Base-by-base conservation (phyloP, 352 stramenopile genomes). In the Globisporangium nunn region DNA sequence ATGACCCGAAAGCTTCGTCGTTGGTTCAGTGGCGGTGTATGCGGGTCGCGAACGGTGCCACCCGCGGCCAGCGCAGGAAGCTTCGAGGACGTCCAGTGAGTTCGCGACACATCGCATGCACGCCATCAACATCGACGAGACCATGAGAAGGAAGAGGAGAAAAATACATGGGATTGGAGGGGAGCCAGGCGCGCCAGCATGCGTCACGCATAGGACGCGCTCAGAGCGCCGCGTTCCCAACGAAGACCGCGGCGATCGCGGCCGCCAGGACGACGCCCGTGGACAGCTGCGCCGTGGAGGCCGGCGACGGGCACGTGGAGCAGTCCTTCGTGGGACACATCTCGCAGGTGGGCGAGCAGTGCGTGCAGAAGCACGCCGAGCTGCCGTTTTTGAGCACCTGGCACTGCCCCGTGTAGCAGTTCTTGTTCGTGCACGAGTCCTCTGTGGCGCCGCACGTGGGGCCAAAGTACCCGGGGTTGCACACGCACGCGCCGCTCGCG, bases 391-490 rank as follows among this genome's bases (percentile, higher is more conserved):
- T 23, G 31, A 54, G 47, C 39, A 70, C 29, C 18, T 65, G 54
- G 28, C 63, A 70, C 2, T 47, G 52, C 39, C 63, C 63, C 17
- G 31, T 54, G 52, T 58, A 55, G 44, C 63, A 63, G 44, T 52
- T 58, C 47, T 70, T 68, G 54, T 56, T 70, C 43, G 61, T 68
- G 45, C 63, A 70, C 39, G 41, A 54, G 39, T 68, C 62, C 41
- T 68, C 62, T 6, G 50, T 65, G 6, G 61, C 64, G 6, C 66
- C 65, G 49, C 67, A 75, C 39, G 65, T 70, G 14, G 59, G 46
- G 30, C 67, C 67, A 48, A 57, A 71, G 62, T 65, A 75, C 11
- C 67, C 67, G 4, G 60, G 41, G 18, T 64, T 59, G 56, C 67
- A 75, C 28, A 70, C 50, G 54, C 68, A 75, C 39, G 45, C 28